Evolutionary conservation across 73 alveolate species (phyloP), one percentile per base, ranked within the genome.

Genomic region (Loxodes magnus): DNA sequence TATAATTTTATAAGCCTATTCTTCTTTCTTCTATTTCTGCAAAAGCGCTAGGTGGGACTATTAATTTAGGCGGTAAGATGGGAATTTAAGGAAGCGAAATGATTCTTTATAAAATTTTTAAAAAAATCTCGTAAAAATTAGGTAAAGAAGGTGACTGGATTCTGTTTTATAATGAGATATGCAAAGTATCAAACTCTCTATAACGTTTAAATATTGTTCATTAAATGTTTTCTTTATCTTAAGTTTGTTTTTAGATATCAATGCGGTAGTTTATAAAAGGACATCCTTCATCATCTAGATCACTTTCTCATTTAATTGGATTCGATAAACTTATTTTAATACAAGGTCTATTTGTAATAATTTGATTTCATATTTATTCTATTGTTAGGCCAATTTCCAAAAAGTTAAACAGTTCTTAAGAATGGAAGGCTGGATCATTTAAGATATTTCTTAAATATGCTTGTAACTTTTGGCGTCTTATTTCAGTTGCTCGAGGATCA

Each of bases 21-120:
- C 59, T 46, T 16, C 59, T n/a, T 25, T 12, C 17, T 1, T 46
- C 59, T n/a, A 46, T 46, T 22, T 46, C 59, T 22, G 59, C 43
- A 24, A 9, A 12, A 24, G 43, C 27, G 1, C 22, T 2, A 2
- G 53, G 15, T 24, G 46, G n/a, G 22, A 24, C 15, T 1, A n/a
- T n/a, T n/a, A 9, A 24, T 3, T 46, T 46, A 0, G 22, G 14
- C 7, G 59, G 59, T n/a, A 46, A 24, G 22, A 7, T 19, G 5
- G 59, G 59, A 46, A 24, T 9, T 24, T 25, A 41, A 7, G 5
- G 7, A 20, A 12, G 16, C 27, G 9, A 25, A 41, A 17, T 46
- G 22, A 5, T n/a, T 1, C 10, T n/a, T 12, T 33, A n/a, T 33
- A 12, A 12, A 33, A 16, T 33, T 33, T n/a, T 33, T 33, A n/a